Percentiles rank a stretch among this genome's conserved stretches.
Evolutionary conservation across 2,329 filamentous ascomycete species (phyloP).

Genomic region (Diplodia sapinea): DNA sequence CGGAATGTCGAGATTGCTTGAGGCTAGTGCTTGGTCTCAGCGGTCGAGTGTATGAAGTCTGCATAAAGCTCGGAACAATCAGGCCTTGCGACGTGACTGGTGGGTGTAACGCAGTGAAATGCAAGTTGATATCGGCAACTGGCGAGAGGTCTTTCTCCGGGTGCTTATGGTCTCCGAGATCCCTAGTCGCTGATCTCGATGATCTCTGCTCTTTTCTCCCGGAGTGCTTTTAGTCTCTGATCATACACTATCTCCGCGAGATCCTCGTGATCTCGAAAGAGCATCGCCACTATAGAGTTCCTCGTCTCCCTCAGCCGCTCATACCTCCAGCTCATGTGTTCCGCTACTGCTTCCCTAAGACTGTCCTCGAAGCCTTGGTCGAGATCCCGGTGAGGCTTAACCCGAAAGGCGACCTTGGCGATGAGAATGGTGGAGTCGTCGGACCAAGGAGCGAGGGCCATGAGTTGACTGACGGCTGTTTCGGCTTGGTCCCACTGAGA

Average conservation of each 20-base stretch:
- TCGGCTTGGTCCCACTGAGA: background rate
- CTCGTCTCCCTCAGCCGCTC: background rate
- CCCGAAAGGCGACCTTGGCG: background rate
- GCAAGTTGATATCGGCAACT: background rate
- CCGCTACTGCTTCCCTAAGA: background rate
- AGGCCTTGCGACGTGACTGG: no score
- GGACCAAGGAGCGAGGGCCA: background rate
- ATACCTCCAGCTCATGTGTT: background rate
- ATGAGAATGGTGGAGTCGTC: background rate
- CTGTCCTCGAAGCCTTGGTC: background rate
- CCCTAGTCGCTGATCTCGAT: background rate
- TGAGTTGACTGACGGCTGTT: background rate
- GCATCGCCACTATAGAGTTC: background rate
- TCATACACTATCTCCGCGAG: slow-evolving; percentile 16
- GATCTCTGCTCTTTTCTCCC: background rate
- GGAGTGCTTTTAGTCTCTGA: background rate
- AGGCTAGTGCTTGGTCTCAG: no score
- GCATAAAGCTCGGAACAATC: no score
- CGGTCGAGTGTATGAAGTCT: no score
- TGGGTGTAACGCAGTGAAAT: background rate
- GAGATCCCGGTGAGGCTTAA: background rate
- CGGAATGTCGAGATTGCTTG: background rate
- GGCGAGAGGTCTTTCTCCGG: background rate
- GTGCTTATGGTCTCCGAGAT: background rate
- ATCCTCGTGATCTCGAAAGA: slow-evolving; percentile 15